A percentile compares a stretch with the other conserved stretches of the same genome.
These are phyloP conservation scores for Casuarina equisetifolia DNA, from an alignment of 306 rosid genomes.

Conservation along the genomic window DNA sequence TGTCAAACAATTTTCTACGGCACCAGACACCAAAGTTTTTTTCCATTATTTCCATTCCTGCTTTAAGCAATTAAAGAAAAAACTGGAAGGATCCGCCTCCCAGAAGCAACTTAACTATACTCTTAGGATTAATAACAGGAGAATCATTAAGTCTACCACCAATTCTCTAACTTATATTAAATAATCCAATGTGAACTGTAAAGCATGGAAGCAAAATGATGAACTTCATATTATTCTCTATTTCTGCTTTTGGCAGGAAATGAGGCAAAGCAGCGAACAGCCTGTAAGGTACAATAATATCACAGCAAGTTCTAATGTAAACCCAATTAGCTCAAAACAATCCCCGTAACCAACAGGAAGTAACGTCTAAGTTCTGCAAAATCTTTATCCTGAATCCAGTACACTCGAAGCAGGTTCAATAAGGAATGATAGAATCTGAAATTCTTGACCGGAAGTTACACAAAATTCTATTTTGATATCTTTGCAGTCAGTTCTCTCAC, in stretches of 20 bases:
- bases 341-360: not conserved
- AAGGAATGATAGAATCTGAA: slow-evolving; percentile 3
- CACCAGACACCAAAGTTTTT: too few relatives aligned
- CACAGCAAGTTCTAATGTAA: not conserved
- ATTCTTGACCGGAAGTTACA: not conserved
- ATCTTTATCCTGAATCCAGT: slow-evolving; percentile 1
- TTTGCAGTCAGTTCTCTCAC: slow-evolving; percentile 89
- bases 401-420: slow-evolving; percentile 15
- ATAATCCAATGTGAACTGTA: not conserved
- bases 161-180: not conserved
- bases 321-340: not conserved
- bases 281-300: not conserved
- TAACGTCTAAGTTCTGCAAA: not conserved
- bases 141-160: not conserved
- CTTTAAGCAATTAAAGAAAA: not conserved
- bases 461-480: slow-evolving; percentile 59
- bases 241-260: not conserved
- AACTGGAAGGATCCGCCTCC: not conserved
- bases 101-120: not conserved
- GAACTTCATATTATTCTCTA: not conserved
- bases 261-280: not conserved
- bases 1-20: too few relatives aligned
- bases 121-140: not conserved
- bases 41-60: not conserved
- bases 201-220: not conserved